phyloP scores from a whole-genome alignment of 1,284 basidiomycete species.

The Naganishia albida region DNA sequence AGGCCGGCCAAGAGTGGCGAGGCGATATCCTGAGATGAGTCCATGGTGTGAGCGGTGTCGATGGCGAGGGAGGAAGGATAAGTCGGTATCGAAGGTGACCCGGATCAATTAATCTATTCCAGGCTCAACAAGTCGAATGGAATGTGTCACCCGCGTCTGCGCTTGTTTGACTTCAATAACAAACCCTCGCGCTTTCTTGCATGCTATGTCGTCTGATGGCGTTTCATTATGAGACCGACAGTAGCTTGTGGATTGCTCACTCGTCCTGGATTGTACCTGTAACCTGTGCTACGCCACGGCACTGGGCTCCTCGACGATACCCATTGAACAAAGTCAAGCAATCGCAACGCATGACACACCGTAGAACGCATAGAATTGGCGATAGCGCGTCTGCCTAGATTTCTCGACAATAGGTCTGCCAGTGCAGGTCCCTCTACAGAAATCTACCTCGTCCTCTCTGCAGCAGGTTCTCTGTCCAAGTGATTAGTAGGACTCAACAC shows the following conservation, averaged over 20 bases:
- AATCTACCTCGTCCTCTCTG: no score
- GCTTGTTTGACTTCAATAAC: conserved; percentile 22
- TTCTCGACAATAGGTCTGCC: no score
- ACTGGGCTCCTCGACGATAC: no score
- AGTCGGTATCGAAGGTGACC: no score
- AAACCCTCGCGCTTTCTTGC: conserved; percentile 3
- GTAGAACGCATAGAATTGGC: no score
- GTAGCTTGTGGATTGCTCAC: background rate
- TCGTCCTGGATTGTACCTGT: no score
- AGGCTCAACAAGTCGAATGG: background rate
- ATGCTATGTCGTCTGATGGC: background rate
- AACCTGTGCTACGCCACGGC: no score
- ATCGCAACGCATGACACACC: no score
- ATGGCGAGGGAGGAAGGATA: background rate
- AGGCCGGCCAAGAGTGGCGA: conserved; percentile 16
- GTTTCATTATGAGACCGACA: background rate
- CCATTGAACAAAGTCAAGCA: no score
- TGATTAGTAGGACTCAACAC: no score
- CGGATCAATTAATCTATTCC: background rate
- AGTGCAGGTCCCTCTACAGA: no score
- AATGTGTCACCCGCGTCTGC: conserved; percentile 5
- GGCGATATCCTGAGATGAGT: conserved; percentile 12
- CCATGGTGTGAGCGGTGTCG: background rate
- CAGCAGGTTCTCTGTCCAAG: no score
- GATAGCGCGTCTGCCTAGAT: background rate